Evolutionary conservation across 768 basidiomycete genomes (phyloP).

Genomic region (Amanita jacksonii): DNA sequence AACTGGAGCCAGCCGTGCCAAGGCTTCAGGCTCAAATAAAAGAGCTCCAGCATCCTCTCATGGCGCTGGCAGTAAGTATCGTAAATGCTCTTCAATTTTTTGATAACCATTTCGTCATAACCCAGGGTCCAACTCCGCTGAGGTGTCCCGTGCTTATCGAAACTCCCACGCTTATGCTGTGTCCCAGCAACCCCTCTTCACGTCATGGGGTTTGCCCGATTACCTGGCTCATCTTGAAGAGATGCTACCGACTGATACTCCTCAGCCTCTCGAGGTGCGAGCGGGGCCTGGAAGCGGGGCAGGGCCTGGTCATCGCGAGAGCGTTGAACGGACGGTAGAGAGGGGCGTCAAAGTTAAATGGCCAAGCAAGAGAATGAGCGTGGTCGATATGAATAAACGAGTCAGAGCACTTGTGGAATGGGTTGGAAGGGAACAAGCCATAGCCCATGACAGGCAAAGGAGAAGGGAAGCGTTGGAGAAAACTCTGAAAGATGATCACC

Average conservation of each 20-base stretch:
- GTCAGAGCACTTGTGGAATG: slow-evolving; percentile 86
- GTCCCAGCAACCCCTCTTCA: slow-evolving; percentile 69
- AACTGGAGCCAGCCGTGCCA: slow-evolving; percentile 27
- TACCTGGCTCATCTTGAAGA: slow-evolving; percentile 82
- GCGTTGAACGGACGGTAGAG: slow-evolving; percentile 54
- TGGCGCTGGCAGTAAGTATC: slow-evolving; percentile 20
- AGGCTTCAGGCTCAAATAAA: slow-evolving; percentile 31
- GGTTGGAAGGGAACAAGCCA: slow-evolving; percentile 84
- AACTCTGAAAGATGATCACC: slow-evolving; percentile 31
- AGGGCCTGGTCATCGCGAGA: slow-evolving; percentile 34
- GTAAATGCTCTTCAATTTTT: slow-evolving; percentile 25
- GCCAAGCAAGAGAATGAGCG: slow-evolving; percentile 90
- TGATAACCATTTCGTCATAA: slow-evolving; percentile 6
- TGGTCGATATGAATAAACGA: slow-evolving; percentile 97
- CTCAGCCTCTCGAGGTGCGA: slow-evolving; percentile 67
- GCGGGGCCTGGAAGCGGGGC: slow-evolving; percentile 25
- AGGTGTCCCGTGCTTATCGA: slow-evolving; percentile 58
- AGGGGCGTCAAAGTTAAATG: slow-evolving; percentile 85
- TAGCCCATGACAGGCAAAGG: slow-evolving; percentile 59
- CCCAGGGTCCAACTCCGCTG: slow-evolving; percentile 29
- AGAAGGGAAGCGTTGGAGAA: slow-evolving; percentile 59
- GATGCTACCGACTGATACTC: slow-evolving; percentile 69
- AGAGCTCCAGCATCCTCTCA: slow-evolving; percentile 28
- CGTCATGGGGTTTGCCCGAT: slow-evolving; percentile 89
- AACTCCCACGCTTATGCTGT: slow-evolving; percentile 74